Conservation (phyloP, 805 yeast species). For the Ogataea pignaliae region DNA sequence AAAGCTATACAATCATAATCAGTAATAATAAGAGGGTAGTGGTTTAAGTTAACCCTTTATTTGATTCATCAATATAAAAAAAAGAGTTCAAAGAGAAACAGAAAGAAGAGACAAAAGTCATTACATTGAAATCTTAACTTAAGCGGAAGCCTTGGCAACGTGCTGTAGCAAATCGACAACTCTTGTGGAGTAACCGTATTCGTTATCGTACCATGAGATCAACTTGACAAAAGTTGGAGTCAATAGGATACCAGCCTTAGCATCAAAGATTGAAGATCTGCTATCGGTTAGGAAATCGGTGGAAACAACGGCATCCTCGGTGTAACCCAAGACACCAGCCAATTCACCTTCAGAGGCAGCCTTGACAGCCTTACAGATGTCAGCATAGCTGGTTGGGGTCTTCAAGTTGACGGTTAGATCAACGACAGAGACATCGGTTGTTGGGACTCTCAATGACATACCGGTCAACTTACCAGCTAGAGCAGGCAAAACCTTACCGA, state of each 20-base stretch:
- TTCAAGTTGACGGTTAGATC: constrained; percentile 82
- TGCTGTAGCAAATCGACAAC: constrained; percentile 85
- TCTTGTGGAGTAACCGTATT: constrained; percentile 94
- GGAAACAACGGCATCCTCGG: constrained; percentile 89
- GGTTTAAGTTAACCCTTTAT: too few species aligned
- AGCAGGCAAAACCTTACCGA: constrained; percentile 89
- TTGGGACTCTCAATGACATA: constrained; percentile 91
- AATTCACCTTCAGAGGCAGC: constrained; percentile 71
- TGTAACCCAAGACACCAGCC: constrained; percentile 83
- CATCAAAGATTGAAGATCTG: constrained; percentile 86
- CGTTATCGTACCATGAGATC: constrained; percentile 94
- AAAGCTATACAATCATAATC: too few species aligned
- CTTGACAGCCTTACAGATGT: constrained; percentile 73
- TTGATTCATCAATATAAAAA: too few species aligned
- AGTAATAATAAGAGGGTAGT: too few species aligned
- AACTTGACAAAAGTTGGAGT: constrained; percentile 88
- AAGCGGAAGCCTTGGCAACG: constrained; percentile 55
- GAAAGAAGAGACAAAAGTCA: too few species aligned
- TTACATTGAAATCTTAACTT: too few species aligned
- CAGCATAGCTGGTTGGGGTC: constrained; percentile 75
- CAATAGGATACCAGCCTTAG: constrained; percentile 84
- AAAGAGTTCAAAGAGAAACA: too few species aligned
- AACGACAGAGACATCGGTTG: constrained; percentile 89
- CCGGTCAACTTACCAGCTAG: constrained; percentile 93
- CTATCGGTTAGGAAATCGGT: constrained; percentile 81